Evolutionary conservation across 768 basidiomycete genomes (phyloP).

Genomic region (Lentinula raphanica): DNA sequence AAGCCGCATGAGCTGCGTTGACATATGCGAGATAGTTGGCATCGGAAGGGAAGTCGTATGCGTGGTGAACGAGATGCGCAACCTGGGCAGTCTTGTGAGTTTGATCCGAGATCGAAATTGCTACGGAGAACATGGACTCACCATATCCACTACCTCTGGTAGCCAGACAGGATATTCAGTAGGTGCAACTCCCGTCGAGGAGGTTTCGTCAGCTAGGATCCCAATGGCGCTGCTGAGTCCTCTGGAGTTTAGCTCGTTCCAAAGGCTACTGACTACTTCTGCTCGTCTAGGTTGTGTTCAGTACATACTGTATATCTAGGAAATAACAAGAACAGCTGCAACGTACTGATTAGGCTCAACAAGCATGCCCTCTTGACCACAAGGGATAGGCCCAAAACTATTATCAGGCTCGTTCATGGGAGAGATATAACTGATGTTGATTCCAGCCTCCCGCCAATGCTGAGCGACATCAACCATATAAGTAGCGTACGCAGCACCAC

Average conservation of each 20-base stretch:
- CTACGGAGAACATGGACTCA: neutral
- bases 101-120: neutral
- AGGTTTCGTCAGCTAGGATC: constrained; percentile 39
- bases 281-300: constrained; percentile 24
- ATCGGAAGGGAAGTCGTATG: constrained; percentile 42
- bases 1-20: constrained; percentile 20
- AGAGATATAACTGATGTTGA: constrained; percentile 35
- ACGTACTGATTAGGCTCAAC: constrained; percentile 33
- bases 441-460: constrained; percentile 32
- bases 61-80: constrained; percentile 36
- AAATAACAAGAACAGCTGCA: neutral
- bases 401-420: constrained; percentile 41
- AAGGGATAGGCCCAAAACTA: constrained; percentile 32
- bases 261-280: constrained; percentile 34
- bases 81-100: constrained; percentile 18
- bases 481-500: constrained; percentile 33
- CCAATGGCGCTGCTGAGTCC: constrained; percentile 27
- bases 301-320: neutral
- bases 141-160: constrained; percentile 27
- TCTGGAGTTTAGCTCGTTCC: constrained; percentile 24
- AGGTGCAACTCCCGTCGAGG: constrained; percentile 22
- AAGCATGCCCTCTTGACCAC: constrained; percentile 43
- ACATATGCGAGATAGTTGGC: constrained; percentile 26
- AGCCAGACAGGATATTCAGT: constrained; percentile 31
- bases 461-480: constrained; percentile 36